Conservation (phyloP, 371 early-diverging fungal genomes). For the Capniomyces stellatus region DNA sequence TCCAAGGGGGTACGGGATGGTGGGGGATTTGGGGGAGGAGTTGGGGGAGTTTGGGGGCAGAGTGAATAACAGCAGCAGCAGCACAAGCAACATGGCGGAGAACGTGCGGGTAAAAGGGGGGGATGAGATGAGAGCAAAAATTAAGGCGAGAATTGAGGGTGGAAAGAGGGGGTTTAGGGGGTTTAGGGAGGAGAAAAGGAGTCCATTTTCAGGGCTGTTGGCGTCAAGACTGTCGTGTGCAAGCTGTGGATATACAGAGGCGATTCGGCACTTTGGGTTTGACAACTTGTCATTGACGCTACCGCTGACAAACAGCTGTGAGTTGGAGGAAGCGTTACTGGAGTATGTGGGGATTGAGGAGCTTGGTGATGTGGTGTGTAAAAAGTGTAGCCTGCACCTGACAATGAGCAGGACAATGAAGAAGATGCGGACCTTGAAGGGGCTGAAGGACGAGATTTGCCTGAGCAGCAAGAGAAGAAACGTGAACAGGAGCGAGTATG, state of each 20-base stretch:
- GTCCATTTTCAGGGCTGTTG: constrained; percentile 54
- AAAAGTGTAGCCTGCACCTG: constrained; percentile 45
- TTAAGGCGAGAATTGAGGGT: neutral
- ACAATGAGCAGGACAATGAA: constrained; percentile 31
- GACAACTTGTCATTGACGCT: constrained; percentile 58
- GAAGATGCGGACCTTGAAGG: constrained; percentile 10
- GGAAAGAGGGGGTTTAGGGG: neutral
- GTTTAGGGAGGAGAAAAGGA: constrained; percentile 4
- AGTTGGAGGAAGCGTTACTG: constrained; percentile 43
- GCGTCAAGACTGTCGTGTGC: constrained; percentile 60
- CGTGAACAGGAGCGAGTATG: neutral
- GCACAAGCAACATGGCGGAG: too few relatives aligned
- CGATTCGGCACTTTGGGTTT: constrained; percentile 65
- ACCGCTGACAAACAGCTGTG: constrained; percentile 31
- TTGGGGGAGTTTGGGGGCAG: neutral
- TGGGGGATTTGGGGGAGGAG: neutral
- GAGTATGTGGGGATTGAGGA: constrained; percentile 51
- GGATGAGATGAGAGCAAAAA: too few relatives aligned
- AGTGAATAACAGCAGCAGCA: too few relatives aligned
- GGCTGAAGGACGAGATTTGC: neutral
- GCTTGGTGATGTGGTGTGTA: constrained; percentile 50
- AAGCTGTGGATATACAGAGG: constrained; percentile 62
- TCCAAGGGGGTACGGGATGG: too few relatives aligned
- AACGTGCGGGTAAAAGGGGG: too few relatives aligned
- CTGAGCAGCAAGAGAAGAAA: neutral